These are phyloP conservation scores for Phoma sp. DNA, from an alignment of 2,329 filamentous ascomycete species.

Conservation along the genomic window DNA sequence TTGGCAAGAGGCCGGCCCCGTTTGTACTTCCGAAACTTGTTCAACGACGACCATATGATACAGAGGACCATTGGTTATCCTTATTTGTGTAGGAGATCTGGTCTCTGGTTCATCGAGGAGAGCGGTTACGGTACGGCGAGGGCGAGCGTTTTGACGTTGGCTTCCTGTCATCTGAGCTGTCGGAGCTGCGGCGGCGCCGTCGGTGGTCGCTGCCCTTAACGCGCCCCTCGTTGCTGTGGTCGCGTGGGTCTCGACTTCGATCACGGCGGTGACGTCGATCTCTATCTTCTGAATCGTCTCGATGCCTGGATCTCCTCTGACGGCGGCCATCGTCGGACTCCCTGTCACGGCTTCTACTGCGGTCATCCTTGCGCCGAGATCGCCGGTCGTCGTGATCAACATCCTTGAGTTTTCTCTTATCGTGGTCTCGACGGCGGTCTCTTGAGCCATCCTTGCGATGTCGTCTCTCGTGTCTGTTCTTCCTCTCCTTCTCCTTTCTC, in stretches of 20 bases:
- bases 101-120: not conserved
- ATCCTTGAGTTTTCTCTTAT: conserved; percentile 32
- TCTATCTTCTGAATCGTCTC: conserved; percentile 21
- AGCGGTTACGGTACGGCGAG: conserved; percentile 7
- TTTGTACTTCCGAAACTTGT: not conserved
- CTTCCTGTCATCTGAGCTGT: conserved; percentile 14
- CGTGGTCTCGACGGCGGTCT: conserved; percentile 30
- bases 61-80: not conserved
- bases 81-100: not conserved
- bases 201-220: conserved; percentile 6
- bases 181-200: conserved; percentile 23
- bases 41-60: not conserved
- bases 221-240: conserved; percentile 16
- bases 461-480: conserved; percentile 32
- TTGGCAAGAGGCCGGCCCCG: not conserved
- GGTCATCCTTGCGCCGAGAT: conserved; percentile 20
- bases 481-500: conserved; percentile 55
- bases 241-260: conserved; percentile 20
- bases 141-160: conserved; percentile 13
- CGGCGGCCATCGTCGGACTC: conserved; percentile 20
- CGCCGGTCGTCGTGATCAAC: conserved; percentile 18
- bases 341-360: conserved; percentile 24
- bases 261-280: conserved; percentile 20
- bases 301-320: conserved; percentile 10
- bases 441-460: conserved; percentile 33